Conservation (phyloP, 2,329 filamentous ascomycete species). For the Microcera coccophila region DNA sequence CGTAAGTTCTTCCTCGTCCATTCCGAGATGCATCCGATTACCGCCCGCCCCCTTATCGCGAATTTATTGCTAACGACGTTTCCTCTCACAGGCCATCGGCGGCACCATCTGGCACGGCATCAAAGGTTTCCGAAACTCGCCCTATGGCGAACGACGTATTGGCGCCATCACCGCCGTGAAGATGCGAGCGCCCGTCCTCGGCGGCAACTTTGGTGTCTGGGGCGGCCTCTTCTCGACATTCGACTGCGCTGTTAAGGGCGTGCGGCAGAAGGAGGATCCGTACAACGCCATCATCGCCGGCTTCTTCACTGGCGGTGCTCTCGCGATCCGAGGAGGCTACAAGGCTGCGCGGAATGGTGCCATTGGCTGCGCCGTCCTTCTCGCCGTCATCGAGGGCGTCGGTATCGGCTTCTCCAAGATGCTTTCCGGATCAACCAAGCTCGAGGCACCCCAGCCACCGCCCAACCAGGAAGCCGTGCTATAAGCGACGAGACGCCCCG, state of each 20-base stretch:
- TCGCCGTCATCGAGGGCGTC: slow-evolving; percentile 95
- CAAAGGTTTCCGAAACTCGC: slow-evolving; percentile 87
- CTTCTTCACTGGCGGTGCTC: slow-evolving; percentile 90
- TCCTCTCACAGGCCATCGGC: slow-evolving; percentile 57
- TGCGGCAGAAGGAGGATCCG: slow-evolving; percentile 94
- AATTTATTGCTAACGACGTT: slow-evolving; percentile 1
- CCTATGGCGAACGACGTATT: slow-evolving; percentile 91
- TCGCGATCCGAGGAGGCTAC: slow-evolving; percentile 87
- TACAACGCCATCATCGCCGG: slow-evolving; percentile 98
- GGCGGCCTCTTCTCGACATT: slow-evolving; percentile 93
- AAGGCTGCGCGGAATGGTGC: slow-evolving; percentile 92
- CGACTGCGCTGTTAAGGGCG: slow-evolving; percentile 93
- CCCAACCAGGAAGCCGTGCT: slow-evolving; percentile 30
- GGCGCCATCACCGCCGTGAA: slow-evolving; percentile 97
- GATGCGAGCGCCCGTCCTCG: slow-evolving; percentile 90
- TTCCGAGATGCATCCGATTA: slow-evolving; percentile 2
- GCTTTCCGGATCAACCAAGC: slow-evolving; percentile 82
- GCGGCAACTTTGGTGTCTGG: slow-evolving; percentile 98
- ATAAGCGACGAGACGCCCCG: slow-evolving; percentile 15
- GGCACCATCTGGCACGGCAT: slow-evolving; percentile 94
- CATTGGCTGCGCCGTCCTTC: slow-evolving; percentile 89
- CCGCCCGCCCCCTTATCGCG: background rate
- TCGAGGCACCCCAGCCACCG: slow-evolving; percentile 55
- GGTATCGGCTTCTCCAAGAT: slow-evolving; percentile 94
- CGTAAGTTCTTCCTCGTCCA: slow-evolving; percentile 49